A percentile compares a stretch with the other conserved stretches of the same genome.
Evolutionary conservation across 352 stramenopile species (phyloP).

Genomic region (Pythium coloratum): DNA sequence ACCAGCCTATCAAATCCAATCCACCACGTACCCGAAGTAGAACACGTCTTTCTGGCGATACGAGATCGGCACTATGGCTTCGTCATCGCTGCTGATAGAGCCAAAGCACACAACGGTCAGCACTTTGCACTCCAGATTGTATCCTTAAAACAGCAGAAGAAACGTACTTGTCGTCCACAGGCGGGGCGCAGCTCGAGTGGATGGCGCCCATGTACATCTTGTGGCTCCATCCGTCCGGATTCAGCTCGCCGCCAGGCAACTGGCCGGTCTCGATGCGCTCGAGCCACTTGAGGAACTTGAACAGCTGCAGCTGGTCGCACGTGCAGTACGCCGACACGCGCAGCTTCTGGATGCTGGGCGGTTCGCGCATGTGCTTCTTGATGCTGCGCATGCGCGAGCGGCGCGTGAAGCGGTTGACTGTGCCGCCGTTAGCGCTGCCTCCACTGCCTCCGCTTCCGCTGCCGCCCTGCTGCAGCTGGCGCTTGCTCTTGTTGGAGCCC

Average conservation of each 20-base stretch:
- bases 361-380: slow-evolving; percentile 77
- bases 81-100: slow-evolving; percentile 25
- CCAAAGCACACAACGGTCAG: slow-evolving; percentile 4
- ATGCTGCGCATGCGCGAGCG: slow-evolving; percentile 83
- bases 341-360: slow-evolving; percentile 71
- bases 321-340: slow-evolving; percentile 86
- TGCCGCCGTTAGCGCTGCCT: slow-evolving; percentile 23
- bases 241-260: slow-evolving; percentile 71
- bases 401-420: slow-evolving; percentile 74
- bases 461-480: slow-evolving; percentile 13
- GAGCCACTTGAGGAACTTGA: slow-evolving; percentile 88
- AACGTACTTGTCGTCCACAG: slow-evolving; percentile 41
- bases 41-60: slow-evolving; percentile 85
- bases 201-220: slow-evolving; percentile 90
- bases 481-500: slow-evolving; percentile 51
- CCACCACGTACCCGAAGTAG: slow-evolving; percentile 70
- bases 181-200: slow-evolving; percentile 66
- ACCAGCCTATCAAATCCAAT: too few relatives aligned
- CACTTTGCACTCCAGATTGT: neutral
- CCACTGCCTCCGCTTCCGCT: slow-evolving; percentile 26
- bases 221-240: slow-evolving; percentile 75
- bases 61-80: slow-evolving; percentile 40
- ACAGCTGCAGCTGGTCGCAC: slow-evolving; percentile 81
- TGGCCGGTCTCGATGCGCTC: slow-evolving; percentile 77
- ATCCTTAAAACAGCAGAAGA: neutral